Base-by-base conservation (phyloP, 2,329 filamentous ascomycete species). In the Dendrostoma leiphaemia region DNA sequence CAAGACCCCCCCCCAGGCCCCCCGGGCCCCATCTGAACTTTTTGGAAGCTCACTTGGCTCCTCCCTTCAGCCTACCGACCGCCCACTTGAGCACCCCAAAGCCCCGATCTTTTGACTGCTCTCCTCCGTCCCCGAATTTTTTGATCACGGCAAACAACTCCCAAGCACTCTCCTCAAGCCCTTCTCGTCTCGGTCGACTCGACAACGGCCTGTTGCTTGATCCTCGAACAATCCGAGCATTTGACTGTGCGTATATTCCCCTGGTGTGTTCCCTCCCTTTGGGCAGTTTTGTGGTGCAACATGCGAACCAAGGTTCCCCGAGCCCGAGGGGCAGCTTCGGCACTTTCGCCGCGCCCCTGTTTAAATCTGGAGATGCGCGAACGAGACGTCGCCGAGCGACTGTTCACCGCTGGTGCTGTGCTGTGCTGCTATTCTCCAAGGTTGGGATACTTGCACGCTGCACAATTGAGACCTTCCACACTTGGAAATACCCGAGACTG, bases 91-190 rank as follows among this genome's bases (percentile, higher is more conserved):
- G 41, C 48, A 47, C 23, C 31, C 41, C 41, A 51, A 54, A 35
- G 45, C 24, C 45, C 45, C 45, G 45, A 48, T 43, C 35, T 50
- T n/a, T 40, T 15, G 51, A 45, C 37, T 46, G 52, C 48, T n/a
- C 38, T 48, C 31, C 49, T 55, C n/a, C 51, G 49, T 51, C 55
- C 55, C 54, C 48, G 55, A 55, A 51, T 57, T 57, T 57, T 57
- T 55, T 57, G 47, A 52, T 43, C 43, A 47, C 47, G 38, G 35
- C 29, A 37, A 51, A 21, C 48, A 21, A 32, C 28, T 26, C 17
- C 38, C 29, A 19, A 51, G 48, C 48, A n/a, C 38, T 51, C 48
- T 41, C 48, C 40, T 44, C n/a, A 9, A n/a, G 17, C 26, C 37
- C 19, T 51, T 34, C 38, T 35, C 21, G 28, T 19, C 15, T 44